A percentile compares a stretch with the other conserved stretches of the same genome.
phyloP scores from a whole-genome alignment of 192 early-diverging fungal genomes.

The Tieghemiomyces parasiticus region DNA sequence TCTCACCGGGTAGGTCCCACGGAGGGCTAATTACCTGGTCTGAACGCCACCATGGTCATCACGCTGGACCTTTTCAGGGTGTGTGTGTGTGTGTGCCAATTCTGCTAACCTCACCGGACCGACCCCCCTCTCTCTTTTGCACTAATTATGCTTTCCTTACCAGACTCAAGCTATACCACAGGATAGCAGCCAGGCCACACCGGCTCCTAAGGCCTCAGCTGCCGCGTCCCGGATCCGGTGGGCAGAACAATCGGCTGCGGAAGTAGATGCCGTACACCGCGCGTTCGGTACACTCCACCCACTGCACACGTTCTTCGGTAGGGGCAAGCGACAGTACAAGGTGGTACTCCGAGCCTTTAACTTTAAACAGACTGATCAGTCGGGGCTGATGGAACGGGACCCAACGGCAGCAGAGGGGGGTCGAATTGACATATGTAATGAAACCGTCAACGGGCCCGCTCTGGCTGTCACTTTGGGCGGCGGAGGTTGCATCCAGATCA shows the following conservation, averaged over 20 bases:
- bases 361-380: too few relatives aligned
- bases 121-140: background rate
- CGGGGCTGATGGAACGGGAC: too few relatives aligned
- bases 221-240: background rate
- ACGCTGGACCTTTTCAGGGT: background rate
- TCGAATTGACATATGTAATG: too few relatives aligned
- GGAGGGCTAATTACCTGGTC: conserved; percentile 6
- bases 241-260: background rate
- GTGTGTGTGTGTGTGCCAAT: background rate
- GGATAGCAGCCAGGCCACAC: conserved; percentile 17
- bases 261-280: background rate
- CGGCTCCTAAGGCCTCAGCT: conserved; percentile 9
- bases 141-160: background rate
- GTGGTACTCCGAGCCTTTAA: too few relatives aligned
- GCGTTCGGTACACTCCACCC: background rate
- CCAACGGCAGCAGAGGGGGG: too few relatives aligned
- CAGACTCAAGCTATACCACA: conserved; percentile 18
- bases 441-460: too few relatives aligned
- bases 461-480: too few relatives aligned
- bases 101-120: conserved; percentile 14
- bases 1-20: conserved; percentile 17
- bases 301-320: background rate
- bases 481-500: too few relatives aligned
- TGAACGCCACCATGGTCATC: background rate
- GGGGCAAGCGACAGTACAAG: background rate